Percentiles rank a stretch among this genome's conserved stretches.
These are phyloP conservation scores for Pseudogymnoascus sp. DNA, from an alignment of 2,329 filamentous ascomycete genomes.

Conservation along the genomic window DNA sequence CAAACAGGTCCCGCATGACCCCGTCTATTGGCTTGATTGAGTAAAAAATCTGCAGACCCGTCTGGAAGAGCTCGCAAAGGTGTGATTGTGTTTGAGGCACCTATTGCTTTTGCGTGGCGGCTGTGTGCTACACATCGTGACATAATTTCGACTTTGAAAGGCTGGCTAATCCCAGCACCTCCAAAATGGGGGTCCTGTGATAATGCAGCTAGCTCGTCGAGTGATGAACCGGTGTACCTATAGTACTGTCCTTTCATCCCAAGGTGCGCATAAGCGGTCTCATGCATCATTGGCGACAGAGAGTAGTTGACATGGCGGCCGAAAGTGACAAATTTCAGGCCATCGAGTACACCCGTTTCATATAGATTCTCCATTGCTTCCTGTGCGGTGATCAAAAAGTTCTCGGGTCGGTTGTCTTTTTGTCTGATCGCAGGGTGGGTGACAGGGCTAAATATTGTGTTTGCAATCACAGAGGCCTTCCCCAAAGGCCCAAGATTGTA, in stretches of 20 bases:
- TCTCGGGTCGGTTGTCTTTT: not conserved
- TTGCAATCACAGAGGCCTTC: constrained; percentile 50
- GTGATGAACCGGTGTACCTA: constrained; percentile 22
- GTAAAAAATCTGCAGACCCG: constrained; percentile 42
- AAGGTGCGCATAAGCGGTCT: constrained; percentile 55
- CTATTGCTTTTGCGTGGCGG: constrained; percentile 62
- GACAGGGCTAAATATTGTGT: constrained; percentile 51
- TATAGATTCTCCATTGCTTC: constrained; percentile 59
- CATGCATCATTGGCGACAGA: constrained; percentile 69
- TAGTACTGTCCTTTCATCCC: constrained; percentile 35
- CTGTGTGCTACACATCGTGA: constrained; percentile 58
- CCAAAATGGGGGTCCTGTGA: constrained; percentile 56
- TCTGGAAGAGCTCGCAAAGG: constrained; percentile 48
- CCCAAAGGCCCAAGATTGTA: constrained; percentile 52
- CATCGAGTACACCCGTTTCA: constrained; percentile 58
- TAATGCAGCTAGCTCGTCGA: constrained; percentile 40
- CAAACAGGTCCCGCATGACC: constrained; percentile 59
- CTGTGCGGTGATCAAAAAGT: constrained; percentile 21
- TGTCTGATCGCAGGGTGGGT: constrained; percentile 39
- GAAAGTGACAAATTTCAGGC: constrained; percentile 64
- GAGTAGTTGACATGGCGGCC: constrained; percentile 65
- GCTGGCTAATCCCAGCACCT: constrained; percentile 61
- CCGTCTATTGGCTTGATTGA: not conserved
- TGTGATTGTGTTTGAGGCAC: constrained; percentile 67
- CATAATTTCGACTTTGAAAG: constrained; percentile 66